phyloP scores from a whole-genome alignment of 352 stramenopile species.

The Globisporangium spinosum region DNA sequence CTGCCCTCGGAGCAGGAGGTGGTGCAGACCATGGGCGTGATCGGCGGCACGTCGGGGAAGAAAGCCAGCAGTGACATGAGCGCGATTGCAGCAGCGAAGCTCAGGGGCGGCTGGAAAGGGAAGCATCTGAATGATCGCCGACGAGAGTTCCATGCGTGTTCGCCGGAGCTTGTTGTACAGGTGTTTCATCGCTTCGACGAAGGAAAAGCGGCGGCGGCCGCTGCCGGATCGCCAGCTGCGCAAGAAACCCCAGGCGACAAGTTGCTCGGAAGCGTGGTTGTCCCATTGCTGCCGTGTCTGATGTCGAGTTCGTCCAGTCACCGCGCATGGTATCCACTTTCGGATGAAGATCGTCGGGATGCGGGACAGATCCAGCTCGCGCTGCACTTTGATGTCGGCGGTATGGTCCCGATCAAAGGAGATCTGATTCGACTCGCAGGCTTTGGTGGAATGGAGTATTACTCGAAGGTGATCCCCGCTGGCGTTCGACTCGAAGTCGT shows the following conservation, averaged over 20 bases:
- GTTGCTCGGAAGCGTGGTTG: slow-evolving; percentile 51
- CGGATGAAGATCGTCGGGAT: slow-evolving; percentile 42
- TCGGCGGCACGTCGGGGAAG: slow-evolving; percentile 17
- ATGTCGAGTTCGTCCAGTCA: slow-evolving; percentile 50
- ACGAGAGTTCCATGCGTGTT: slow-evolving; percentile 48
- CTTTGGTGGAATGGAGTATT: slow-evolving; percentile 67
- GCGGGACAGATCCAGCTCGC: slow-evolving; percentile 60
- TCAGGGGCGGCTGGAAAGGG: slow-evolving; percentile 15
- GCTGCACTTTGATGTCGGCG: slow-evolving; percentile 52
- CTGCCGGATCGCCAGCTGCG: slow-evolving; percentile 6
- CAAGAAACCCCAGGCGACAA: slow-evolving; percentile 34
- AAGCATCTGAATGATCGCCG: slow-evolving; percentile 19
- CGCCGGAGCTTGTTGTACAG: slow-evolving; percentile 52
- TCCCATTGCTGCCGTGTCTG: slow-evolving; percentile 59
- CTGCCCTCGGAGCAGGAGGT: slow-evolving; percentile 58
- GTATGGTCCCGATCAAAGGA: slow-evolving; percentile 42
- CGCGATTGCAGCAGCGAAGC: slow-evolving; percentile 19
- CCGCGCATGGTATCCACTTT: slow-evolving; percentile 56
- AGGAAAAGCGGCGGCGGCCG: slow-evolving; percentile 10
- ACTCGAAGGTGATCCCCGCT: slow-evolving; percentile 51
- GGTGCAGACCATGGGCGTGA: slow-evolving; percentile 35
- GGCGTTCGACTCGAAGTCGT: slow-evolving; percentile 51
- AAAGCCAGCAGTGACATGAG: slow-evolving; percentile 17
- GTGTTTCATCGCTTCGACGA: slow-evolving; percentile 54
- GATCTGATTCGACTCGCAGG: slow-evolving; percentile 56